Conservation (phyloP, 1,139 yeast genomes). For the Pichia sp. region DNA sequence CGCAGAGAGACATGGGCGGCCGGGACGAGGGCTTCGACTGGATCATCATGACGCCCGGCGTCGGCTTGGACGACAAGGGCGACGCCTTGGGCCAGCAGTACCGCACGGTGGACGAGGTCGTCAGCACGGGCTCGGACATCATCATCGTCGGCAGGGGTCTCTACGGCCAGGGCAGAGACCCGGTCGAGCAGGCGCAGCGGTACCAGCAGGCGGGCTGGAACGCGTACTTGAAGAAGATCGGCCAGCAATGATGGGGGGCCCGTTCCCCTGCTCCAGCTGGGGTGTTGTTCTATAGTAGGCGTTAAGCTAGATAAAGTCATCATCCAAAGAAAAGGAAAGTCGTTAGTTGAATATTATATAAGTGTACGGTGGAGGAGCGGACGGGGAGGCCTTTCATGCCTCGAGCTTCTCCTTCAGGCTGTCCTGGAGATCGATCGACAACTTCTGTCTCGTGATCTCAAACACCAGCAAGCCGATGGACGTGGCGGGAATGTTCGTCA, state of each 20-base stretch:
- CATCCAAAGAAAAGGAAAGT: neutral
- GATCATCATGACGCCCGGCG: conserved; percentile 97
- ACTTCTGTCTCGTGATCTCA: conserved; percentile 63
- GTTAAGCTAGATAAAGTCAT: neutral
- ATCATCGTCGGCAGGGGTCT: conserved; percentile 97
- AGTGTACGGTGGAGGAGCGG: too few species aligned
- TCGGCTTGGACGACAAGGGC: conserved; percentile 96
- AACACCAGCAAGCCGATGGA: conserved; percentile 79
- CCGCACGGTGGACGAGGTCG: conserved; percentile 81
- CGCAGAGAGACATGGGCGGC: conserved; percentile 86
- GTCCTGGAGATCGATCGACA: conserved; percentile 29
- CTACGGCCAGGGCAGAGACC: conserved; percentile 94
- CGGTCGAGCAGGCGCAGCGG: conserved; percentile 78
- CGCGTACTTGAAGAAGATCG: conserved; percentile 58
- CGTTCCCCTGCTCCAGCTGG: neutral
- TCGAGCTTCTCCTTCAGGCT: conserved; percentile 5
- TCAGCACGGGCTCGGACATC: conserved; percentile 77
- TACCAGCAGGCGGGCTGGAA: conserved; percentile 94
- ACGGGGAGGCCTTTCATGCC: neutral
- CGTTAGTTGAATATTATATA: neutral
- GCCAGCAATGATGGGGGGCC: conserved; percentile 5
- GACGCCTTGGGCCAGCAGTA: conserved; percentile 96
- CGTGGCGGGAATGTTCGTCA: conserved; percentile 81
- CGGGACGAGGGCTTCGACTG: conserved; percentile 84
- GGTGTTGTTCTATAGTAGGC: neutral